Conservation (phyloP, 1,284 basidiomycete genomes). For the Cutaneotrichosporon sp. region DNA sequence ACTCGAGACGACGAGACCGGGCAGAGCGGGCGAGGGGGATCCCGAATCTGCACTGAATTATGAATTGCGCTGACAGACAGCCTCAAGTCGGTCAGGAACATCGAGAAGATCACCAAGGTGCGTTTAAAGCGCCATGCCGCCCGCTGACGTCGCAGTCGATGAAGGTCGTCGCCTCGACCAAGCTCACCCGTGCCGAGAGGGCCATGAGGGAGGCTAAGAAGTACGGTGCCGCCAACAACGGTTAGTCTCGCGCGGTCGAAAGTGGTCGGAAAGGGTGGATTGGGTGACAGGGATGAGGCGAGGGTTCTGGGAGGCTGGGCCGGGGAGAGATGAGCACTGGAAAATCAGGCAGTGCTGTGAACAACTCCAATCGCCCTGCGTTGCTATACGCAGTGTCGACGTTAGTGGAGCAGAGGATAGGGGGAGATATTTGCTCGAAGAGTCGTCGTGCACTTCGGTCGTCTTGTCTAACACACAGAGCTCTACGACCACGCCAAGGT, state of each 20-base stretch:
- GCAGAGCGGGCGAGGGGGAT: not conserved
- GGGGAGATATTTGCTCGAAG: not conserved
- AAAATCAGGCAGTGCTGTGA: no score
- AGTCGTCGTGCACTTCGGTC: not conserved
- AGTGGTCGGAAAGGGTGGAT: no score
- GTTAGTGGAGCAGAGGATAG: not conserved
- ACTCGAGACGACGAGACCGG: not conserved
- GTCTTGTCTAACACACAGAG: conserved; percentile 54
- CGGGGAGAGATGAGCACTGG: no score
- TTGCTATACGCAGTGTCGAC: no score
- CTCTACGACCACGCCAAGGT: conserved; percentile 64
- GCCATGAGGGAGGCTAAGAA: conserved; percentile 91
- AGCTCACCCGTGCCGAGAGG: conserved; percentile 89
- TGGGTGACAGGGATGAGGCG: no score
- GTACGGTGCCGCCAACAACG: conserved; percentile 90
- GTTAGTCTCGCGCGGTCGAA: conserved; percentile 54
- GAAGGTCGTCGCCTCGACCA: conserved; percentile 99
- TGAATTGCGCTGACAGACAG: conserved; percentile 22
- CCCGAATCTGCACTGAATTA: not conserved
- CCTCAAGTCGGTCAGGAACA: conserved; percentile 89
- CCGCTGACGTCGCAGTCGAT: conserved; percentile 66
- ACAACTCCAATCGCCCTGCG: no score
- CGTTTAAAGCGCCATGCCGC: conserved; percentile 34
- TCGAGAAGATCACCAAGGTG: conserved; percentile 98
- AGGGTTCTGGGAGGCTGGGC: no score